These are phyloP conservation scores for Hortaea werneckii DNA, from an alignment of 2,329 filamentous ascomycete genomes.

Conservation along the genomic window DNA sequence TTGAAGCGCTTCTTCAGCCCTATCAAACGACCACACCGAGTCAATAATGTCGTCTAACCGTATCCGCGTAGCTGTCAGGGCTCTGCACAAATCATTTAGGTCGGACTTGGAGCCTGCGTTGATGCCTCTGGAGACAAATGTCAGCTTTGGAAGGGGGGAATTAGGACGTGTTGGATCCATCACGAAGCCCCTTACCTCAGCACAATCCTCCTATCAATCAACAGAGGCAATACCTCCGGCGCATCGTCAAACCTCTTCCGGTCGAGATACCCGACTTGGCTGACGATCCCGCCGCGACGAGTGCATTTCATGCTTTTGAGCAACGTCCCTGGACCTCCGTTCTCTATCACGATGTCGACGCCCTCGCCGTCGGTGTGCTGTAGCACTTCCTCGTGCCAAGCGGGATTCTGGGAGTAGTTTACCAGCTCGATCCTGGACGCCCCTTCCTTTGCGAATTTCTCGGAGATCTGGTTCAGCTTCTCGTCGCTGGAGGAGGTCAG, in stretches of 20 bases:
- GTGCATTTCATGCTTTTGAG: conserved; percentile 24
- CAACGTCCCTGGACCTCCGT: conserved; percentile 36
- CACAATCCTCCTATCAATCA: conserved; percentile 5
- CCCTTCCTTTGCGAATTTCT: conserved; percentile 40
- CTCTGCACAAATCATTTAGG: conserved; percentile 4
- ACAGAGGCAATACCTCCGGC: conserved; percentile 3
- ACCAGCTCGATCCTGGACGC: conserved; percentile 32
- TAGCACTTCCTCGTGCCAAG: conserved; percentile 49
- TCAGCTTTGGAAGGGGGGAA: too few species aligned
- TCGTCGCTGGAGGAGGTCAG: conserved; percentile 43
- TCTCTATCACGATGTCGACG: conserved; percentile 37
- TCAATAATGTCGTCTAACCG: conserved; percentile 7
- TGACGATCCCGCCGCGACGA: conserved; percentile 14
- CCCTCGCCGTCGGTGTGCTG: conserved; percentile 29
- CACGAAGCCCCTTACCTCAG: conserved; percentile 3
- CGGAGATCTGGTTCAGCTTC: conserved; percentile 42
- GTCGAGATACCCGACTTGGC: conserved; percentile 7
- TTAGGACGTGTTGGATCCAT: too few species aligned
- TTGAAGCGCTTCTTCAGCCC: conserved; percentile 5
- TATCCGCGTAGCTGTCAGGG: conserved; percentile 1
- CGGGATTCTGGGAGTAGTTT: conserved; percentile 46
- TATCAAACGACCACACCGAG: conserved; percentile 1
- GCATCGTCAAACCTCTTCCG: conserved; percentile 27
- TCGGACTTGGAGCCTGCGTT: conserved; percentile 6
- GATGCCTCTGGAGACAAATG: conserved; percentile 4